Evolutionary conservation across 495 filamentous ascomycete species (phyloP), one percentile per base, ranked within the genome.

Genomic region (Podospora conica): DNA sequence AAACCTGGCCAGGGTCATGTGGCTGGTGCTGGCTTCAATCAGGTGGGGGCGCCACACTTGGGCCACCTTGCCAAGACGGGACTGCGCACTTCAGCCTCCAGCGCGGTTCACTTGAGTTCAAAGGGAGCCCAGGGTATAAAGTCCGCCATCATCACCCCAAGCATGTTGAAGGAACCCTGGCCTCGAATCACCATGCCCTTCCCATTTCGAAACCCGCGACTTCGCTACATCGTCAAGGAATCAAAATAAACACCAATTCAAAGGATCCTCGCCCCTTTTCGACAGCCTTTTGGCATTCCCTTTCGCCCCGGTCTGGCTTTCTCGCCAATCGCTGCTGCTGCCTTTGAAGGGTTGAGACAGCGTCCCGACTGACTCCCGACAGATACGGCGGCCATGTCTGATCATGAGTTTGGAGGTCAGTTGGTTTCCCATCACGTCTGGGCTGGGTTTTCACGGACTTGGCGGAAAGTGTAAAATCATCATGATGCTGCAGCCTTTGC

Each of bases 351-450:
- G 28, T 55, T 54, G 29, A 27, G 57, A 23, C 56, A 60, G 63
- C 31, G 29, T 48, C 53, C 33, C 29, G 55, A 21, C 23, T 20
- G 66, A 61, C 40, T 48, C 53, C 33, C 29, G 55, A 21, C 23
- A 21, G 66, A 61, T n/a, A n/a, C n/a, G n/a, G 59, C 57, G 40
- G 66, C 23, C 77, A 97, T 97, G 93, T 96, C 93, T 63, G 93
- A 97, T 75, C 88, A 93, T 69, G 93, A 97, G 73, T 93, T 96
- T 71, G 87, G 82, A 72, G 85, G 90, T 91, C 77, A 77, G 87
- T 84, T 7, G 3, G 3, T 20, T 29, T 48, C 40, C 15, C 7
- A 48, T 6, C 40, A 48, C 7, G 40, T 48, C 25, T 20, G 27
- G 60, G 62, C 20, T 21, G 20, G 31, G 59, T 27, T 58, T 56